Conservation (phyloP, 1,284 basidiomycete genomes). For the Golubevia pallescens region DNA sequence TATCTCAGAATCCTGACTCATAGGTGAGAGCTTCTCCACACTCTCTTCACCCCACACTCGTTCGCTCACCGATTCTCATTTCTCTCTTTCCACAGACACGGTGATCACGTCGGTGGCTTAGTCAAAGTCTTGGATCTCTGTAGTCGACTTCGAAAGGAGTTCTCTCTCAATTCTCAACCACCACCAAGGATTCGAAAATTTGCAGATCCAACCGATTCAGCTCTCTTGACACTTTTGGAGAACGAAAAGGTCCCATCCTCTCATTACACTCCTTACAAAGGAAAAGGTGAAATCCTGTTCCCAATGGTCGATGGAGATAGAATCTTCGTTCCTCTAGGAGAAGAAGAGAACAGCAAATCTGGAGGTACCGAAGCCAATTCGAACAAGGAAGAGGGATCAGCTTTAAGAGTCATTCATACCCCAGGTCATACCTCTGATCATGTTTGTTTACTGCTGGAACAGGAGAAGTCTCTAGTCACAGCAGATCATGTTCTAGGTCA, state of each 20-base stretch:
- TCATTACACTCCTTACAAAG: too few species aligned
- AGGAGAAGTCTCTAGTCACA: conserved; percentile 74
- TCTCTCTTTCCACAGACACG: not conserved
- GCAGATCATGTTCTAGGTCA: conserved; percentile 90
- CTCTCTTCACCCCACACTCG: not conserved
- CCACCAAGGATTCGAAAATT: too few species aligned
- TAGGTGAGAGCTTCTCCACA: not conserved
- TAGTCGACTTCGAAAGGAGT: too few species aligned
- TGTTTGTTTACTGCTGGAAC: conserved; percentile 68
- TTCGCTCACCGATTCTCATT: not conserved
- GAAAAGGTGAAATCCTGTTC: too few species aligned
- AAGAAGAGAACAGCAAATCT: not conserved
- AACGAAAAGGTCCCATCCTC: too few species aligned
- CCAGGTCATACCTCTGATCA: conserved; percentile 92
- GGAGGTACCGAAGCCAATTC: not conserved
- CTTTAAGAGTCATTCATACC: conserved; percentile 74
- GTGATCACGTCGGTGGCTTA: too few species aligned
- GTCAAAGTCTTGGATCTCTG: too few species aligned
- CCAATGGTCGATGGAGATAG: not conserved
- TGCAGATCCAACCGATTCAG: too few species aligned
- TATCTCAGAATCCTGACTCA: too few species aligned
- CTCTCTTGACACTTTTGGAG: too few species aligned
- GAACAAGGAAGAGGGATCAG: conserved; percentile 66
- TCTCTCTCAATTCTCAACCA: too few species aligned
- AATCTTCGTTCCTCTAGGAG: conserved; percentile 70